Conservation (phyloP, 75 land plant genomes). For the Selaginella tamariscina region DNA sequence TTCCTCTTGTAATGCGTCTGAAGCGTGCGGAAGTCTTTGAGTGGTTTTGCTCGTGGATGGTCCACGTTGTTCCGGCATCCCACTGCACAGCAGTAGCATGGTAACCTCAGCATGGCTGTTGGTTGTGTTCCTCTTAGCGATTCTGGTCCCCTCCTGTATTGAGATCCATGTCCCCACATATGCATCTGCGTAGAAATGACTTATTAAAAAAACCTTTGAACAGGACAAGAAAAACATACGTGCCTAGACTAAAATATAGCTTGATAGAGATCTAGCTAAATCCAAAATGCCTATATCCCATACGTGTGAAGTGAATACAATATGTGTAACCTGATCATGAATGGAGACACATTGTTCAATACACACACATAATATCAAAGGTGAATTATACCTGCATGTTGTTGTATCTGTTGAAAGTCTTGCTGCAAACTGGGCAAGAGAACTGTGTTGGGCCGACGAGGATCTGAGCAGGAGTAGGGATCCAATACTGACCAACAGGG, state of each 20-base stretch:
- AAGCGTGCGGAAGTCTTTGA: conserved; percentile 8
- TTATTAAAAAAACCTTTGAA: too few species aligned
- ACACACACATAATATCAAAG: not conserved
- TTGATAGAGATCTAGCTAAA: too few species aligned
- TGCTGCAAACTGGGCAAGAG: conserved; percentile 10
- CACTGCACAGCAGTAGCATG: conserved; percentile 12
- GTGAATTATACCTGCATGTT: conserved; percentile 4
- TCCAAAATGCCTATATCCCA: too few species aligned
- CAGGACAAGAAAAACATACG: too few species aligned
- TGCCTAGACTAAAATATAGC: too few species aligned
- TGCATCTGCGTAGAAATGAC: conserved; percentile 4
- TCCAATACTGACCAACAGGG: conserved; percentile 5
- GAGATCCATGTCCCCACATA: conserved; percentile 15
- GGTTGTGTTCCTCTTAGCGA: conserved; percentile 5
- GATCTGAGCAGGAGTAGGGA: conserved; percentile 9
- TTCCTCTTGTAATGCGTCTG: conserved; percentile 11
- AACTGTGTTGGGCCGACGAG: conserved; percentile 13
- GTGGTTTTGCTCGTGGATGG: conserved; percentile 8
- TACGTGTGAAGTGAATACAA: not conserved
- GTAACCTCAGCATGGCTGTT: conserved; percentile 1
- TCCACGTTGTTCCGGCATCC: conserved; percentile 7
- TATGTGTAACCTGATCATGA: too few species aligned
- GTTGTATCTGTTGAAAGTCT: conserved; percentile 11
- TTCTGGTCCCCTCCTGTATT: conserved; percentile 1
- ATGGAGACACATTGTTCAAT: conserved; percentile 3